Percentiles rank a stretch among this genome's conserved stretches.
Conservation (phyloP, 2,329 filamentous ascomycete species). For the Neurospora sp. region DNA sequence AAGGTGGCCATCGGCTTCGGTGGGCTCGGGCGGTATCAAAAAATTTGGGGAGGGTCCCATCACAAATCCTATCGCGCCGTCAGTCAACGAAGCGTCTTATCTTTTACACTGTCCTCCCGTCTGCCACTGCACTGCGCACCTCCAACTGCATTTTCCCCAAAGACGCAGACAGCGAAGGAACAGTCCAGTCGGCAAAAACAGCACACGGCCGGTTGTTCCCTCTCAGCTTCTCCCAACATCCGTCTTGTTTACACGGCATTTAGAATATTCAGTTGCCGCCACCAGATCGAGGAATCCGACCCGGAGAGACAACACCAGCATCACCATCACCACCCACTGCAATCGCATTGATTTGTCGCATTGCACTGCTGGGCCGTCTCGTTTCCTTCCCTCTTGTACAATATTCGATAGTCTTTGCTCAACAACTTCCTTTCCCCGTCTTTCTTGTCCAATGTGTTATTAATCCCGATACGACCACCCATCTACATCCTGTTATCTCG, state of each 20-base stretch:
- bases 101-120: neutral
- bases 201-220: neutral
- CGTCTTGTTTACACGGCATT: neutral
- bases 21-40: neutral
- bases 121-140: neutral
- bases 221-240: neutral
- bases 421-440: neutral
- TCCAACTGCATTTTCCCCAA: neutral
- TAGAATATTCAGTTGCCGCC: neutral
- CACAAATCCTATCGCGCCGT: neutral
- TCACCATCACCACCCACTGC: neutral
- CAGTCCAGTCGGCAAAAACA: neutral
- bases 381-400: constrained; percentile 1
- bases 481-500: constrained; percentile 6
- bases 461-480: neutral
- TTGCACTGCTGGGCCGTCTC: neutral
- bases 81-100: neutral
- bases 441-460: constrained; percentile 4
- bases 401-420: neutral
- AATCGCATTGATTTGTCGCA: neutral
- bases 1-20: neutral
- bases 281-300: neutral
- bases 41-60: neutral
- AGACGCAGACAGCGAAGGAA: neutral
- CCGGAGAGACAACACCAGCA: neutral